Conservation (phyloP, 2,329 filamentous ascomycete genomes). For the Aspergillus ibericus region DNA sequence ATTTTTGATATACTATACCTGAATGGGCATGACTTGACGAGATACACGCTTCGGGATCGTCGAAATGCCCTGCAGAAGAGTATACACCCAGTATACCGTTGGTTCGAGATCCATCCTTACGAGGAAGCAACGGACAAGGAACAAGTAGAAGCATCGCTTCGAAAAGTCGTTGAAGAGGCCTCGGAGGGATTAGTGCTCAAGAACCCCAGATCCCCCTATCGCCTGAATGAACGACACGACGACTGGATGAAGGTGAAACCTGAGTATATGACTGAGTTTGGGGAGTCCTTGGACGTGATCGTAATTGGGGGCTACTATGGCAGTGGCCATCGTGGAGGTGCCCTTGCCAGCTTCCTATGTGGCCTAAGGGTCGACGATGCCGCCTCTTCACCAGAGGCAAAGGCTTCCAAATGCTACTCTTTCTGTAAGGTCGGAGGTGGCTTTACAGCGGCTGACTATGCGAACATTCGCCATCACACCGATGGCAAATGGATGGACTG, state of each 20-base stretch:
- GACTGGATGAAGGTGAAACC: constrained; percentile 99
- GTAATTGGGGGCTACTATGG: constrained; percentile 93
- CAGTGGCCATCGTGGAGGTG: constrained; percentile 78
- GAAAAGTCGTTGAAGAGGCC: constrained; percentile 79
- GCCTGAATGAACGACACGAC: constrained; percentile 84
- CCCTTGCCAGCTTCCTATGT: constrained; percentile 83
- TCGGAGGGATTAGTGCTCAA: constrained; percentile 92
- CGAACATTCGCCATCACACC: constrained; percentile 75
- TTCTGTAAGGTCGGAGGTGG: constrained; percentile 99
- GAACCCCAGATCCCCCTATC: constrained; percentile 84
- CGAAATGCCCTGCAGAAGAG: constrained; percentile 70
- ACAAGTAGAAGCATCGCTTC: constrained; percentile 75
- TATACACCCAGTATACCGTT: constrained; percentile 68
- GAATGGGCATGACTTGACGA: constrained; percentile 76
- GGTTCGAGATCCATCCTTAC: constrained; percentile 80
- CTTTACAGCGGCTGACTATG: constrained; percentile 81
- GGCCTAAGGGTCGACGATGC: constrained; percentile 75
- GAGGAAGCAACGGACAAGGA: constrained; percentile 64
- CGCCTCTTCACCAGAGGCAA: constrained; percentile 55
- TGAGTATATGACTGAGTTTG: constrained; percentile 96
- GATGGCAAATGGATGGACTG: constrained; percentile 90
- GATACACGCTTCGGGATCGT: constrained; percentile 79
- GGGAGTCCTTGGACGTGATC: constrained; percentile 86
- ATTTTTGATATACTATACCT: constrained; percentile 91
- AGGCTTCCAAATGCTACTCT: constrained; percentile 78